Evolutionary conservation across 345 rosid species (phyloP).

Genomic region (Orychophragmus violaceus): DNA sequence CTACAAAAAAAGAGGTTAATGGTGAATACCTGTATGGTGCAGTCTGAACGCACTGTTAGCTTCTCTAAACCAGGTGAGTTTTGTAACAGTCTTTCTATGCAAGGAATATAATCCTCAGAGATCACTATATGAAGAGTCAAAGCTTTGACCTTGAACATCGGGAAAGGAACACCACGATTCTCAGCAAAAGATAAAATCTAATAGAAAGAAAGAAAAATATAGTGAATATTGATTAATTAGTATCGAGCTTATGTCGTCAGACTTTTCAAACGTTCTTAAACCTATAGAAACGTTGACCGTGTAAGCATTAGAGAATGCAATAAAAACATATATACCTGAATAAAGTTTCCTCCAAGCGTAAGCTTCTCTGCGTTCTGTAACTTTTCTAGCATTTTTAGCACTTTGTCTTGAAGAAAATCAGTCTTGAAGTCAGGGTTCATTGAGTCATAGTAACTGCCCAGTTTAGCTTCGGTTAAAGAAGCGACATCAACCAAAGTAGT

Average conservation of each 20-base stretch:
- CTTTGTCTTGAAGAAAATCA: not conserved
- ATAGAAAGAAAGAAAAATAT: not conserved
- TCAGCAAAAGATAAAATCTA: not conserved
- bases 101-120: not conserved
- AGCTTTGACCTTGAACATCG: not conserved
- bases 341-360: not conserved
- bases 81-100: not conserved
- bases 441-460: not conserved
- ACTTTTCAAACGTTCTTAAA: not conserved
- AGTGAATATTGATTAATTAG: not conserved
- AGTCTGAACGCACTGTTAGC: not conserved
- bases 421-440: fast-evolving
- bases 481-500: not conserved
- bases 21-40: not conserved
- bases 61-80: slow-evolving; percentile 1
- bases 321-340: not conserved
- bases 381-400: not conserved
- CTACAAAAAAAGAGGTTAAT: not conserved
- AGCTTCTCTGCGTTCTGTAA: not conserved
- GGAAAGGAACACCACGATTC: not conserved
- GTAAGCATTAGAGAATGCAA: not conserved
- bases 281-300: not conserved
- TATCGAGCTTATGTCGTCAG: not conserved
- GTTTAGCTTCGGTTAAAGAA: slow-evolving; percentile 3
- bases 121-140: not conserved